Base-by-base conservation (phyloP, 179 eudicot species). In the Vitellaria paradoxa region DNA sequence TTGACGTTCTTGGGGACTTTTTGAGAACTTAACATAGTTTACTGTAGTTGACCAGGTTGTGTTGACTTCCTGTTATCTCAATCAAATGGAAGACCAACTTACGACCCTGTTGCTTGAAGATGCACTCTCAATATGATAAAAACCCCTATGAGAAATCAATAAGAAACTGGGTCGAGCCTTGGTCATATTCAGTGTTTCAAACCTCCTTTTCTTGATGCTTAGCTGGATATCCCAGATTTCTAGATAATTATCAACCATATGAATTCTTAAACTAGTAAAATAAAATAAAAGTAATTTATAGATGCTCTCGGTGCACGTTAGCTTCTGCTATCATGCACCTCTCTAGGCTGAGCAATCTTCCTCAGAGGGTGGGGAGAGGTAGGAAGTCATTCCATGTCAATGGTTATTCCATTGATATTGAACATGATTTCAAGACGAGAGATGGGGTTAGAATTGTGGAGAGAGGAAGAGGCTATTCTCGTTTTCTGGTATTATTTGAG, bases 171-270 rank as follows among this genome's bases (percentile, higher is more conserved):
- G 71, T 23, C 45, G 15, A 70, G 59, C 18, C 72, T 68, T 68
- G 70, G 56, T 68, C 37, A 46, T 68, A n/a, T 47, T 68, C 72
- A 24, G 40, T 53, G 57, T 75, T 20, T 65, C 50, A 50, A 49
- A 30, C 49, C 71, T 70, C 23, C 71, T 75, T 65, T 52, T 13
- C 17, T 50, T 24, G 71, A 40, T 52, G 49, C 20, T 15, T 8
- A 15, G 20, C 42, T 14, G 37, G 23, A 50, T 49, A 10, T 24
- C 30, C 57, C 56, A 68, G 71, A 15, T 67, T 20, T 45, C 9
- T 42, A 15, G 7, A 67, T 67, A 45, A 23, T 67, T 4, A 47
- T 18, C 6, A 12, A 67, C 71, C 21, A 5, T 9, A 45, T 40
- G 6, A 59, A 6, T 18, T 66, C 52, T 37, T 15, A 18, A 26